Evolutionary conservation across 176 grass and related monocot species (phyloP).

Genomic region (Oryza glaberrima): DNA sequence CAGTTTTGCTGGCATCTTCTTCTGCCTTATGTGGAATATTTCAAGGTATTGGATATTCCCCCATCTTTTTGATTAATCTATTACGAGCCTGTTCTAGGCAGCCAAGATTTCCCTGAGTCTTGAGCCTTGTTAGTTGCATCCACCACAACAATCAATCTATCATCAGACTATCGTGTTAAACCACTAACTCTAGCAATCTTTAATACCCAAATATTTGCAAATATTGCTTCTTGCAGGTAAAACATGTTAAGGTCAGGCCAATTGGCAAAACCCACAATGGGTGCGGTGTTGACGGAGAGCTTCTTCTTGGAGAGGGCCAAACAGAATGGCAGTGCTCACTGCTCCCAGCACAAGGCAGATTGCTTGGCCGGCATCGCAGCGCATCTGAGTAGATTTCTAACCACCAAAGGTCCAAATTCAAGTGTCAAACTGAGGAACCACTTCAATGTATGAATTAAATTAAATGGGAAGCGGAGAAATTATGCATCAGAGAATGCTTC

Average conservation of each 20-base stretch:
- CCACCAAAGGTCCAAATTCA: background rate
- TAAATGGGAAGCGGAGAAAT: background rate
- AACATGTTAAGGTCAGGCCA: conserved; percentile 69
- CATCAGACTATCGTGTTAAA: background rate
- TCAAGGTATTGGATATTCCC: conserved; percentile 62
- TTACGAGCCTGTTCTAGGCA: background rate
- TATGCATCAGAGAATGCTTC: conserved; percentile 4
- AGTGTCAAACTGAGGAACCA: conserved; percentile 3
- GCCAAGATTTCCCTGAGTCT: background rate
- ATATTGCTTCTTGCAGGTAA: conserved; percentile 64
- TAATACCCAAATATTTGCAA: conserved; percentile 16
- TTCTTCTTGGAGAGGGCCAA: conserved; percentile 57
- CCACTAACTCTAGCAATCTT: background rate
- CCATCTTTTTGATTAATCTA: background rate
- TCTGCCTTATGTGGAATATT: conserved; percentile 88
- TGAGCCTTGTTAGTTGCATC: background rate
- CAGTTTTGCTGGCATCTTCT: conserved; percentile 82
- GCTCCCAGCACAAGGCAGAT: conserved; percentile 63
- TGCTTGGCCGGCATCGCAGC: conserved; percentile 58
- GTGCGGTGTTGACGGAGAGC: conserved; percentile 84
- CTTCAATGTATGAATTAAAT: background rate
- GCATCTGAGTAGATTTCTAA: conserved; percentile 35
- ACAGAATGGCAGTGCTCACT: conserved; percentile 67
- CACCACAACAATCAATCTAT: background rate
- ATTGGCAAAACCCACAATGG: conserved; percentile 65